Evolutionary conservation across 352 stramenopile species (phyloP).

Genomic region (Pythium utonaiense): DNA sequence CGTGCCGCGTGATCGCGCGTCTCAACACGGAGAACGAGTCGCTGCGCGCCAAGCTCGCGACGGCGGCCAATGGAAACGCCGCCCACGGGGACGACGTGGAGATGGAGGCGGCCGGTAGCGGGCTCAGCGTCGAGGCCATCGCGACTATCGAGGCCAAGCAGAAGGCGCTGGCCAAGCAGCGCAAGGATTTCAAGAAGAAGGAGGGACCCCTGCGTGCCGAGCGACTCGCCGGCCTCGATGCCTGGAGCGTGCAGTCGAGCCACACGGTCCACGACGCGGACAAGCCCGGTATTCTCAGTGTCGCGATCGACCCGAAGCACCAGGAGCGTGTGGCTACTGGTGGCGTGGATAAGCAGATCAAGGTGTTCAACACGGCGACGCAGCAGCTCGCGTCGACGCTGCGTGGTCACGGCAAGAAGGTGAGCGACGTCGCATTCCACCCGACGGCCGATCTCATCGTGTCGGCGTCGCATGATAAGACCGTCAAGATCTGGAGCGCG

Average conservation of each 20-base stretch:
- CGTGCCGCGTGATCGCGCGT: slow-evolving; percentile 93
- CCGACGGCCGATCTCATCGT: slow-evolving; percentile 63
- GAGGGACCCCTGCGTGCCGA: slow-evolving; percentile 43
- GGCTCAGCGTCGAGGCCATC: slow-evolving; percentile 37
- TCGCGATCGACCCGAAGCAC: slow-evolving; percentile 58
- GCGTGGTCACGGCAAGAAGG: slow-evolving; percentile 80
- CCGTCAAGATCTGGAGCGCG: slow-evolving; percentile 71
- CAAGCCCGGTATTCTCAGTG: slow-evolving; percentile 59
- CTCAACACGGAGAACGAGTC: slow-evolving; percentile 77
- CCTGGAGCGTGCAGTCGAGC: slow-evolving; percentile 41
- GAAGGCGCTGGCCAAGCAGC: slow-evolving; percentile 62
- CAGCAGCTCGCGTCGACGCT: slow-evolving; percentile 76
- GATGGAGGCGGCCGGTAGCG: slow-evolving; percentile 26
- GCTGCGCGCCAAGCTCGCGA: slow-evolving; percentile 35
- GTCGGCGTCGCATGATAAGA: slow-evolving; percentile 75
- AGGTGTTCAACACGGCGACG: slow-evolving; percentile 73
- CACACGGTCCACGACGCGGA: slow-evolving; percentile 73
- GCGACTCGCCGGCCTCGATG: slow-evolving; percentile 25
- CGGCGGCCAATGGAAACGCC: slow-evolving; percentile 14
- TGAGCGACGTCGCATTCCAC: slow-evolving; percentile 80
- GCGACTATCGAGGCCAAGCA: slow-evolving; percentile 64
- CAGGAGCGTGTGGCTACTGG: slow-evolving; percentile 55
- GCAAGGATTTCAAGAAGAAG: slow-evolving; percentile 78
- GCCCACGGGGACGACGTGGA: slow-evolving; percentile 46
- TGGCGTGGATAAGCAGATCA: slow-evolving; percentile 78